Evolutionary conservation across 495 filamentous ascomycete species (phyloP).

Genomic region (Trichoderma orchidacearum): DNA sequence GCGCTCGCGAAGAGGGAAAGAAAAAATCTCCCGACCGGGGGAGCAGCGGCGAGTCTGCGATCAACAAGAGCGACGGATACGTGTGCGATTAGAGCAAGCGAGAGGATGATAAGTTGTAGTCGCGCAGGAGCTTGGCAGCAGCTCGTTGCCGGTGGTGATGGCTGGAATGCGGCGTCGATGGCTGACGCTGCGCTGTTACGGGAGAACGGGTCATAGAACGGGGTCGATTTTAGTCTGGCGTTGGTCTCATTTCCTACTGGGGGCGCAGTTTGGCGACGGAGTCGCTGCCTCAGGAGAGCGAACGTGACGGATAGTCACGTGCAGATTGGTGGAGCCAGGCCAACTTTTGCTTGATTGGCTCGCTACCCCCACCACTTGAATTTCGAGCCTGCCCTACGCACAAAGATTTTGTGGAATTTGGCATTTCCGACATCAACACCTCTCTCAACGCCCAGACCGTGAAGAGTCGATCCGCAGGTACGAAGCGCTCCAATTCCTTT

Average conservation of each 20-base stretch:
- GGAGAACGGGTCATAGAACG: constrained; percentile 1
- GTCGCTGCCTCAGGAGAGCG: neutral
- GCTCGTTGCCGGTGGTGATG: neutral
- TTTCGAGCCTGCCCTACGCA: constrained; percentile 5
- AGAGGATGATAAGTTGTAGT: neutral
- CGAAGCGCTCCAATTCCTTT: neutral
- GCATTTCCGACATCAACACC: neutral
- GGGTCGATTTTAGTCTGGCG: neutral
- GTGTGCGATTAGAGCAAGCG: neutral
- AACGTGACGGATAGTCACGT: neutral
- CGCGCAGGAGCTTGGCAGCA: neutral
- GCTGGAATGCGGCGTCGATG: constrained; percentile 1
- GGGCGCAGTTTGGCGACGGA: neutral
- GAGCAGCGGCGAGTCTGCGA: neutral
- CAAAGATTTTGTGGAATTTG: constrained; percentile 5
- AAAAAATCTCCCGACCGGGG: neutral
- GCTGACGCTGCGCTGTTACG: neutral
- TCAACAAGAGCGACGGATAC: neutral
- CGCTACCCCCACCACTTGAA: neutral
- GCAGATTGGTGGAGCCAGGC: neutral
- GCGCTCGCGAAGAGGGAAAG: neutral
- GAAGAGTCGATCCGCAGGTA: constrained; percentile 4
- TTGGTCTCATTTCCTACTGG: neutral
- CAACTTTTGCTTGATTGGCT: neutral
- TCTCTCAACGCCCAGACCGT: constrained; percentile 1